Evolutionary conservation across 345 rosid species (phyloP), one percentile per base, ranked within the genome.

Genomic region (Brassica incana): DNA sequence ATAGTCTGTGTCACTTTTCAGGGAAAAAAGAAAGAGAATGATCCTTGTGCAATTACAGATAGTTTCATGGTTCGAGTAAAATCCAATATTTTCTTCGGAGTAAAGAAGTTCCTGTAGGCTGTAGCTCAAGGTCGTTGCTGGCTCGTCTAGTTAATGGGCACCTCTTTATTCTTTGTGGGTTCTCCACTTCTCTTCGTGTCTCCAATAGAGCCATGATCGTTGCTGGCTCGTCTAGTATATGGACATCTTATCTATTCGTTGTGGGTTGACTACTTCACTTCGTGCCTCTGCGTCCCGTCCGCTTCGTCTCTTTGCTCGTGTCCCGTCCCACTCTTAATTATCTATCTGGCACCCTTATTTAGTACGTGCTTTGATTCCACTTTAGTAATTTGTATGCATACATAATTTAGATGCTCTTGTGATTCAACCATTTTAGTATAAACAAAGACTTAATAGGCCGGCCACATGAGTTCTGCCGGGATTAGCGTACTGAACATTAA

Each of bases 191-290:
- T 9, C 14, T 40, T 40, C 14, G 14, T 40, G 48, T 10, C 14
- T 10, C 54, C 15, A 2, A 48, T 48, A 48, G 54, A 5, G 30
- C 30, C 5, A 3, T 48, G 62, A 14, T 52, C 50, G 4, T 38
- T 59, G 68, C 67, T 20, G 70, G 54, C 65, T 71, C 75, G 65
- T 77, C 75, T 77, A 69, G 70, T 45, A 8, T 27, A 40, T 23
- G 43, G 32, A 5, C 33, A 4, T 14, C 20, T 70, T 33, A 33
- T 50, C 70, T 48, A 6, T 38, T 78, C 54, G 66, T 30, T 65
- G 48, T 64, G 66, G 59, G 58, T 64, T 52, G 35, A 52, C 77
- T 72, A 1, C 27, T 56, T 18, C 48, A 52, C 67, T 72, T 65
- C 30, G 36, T 72, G 62, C 63, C 30, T 73, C 78, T 40, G 25